Evolutionary conservation across 345 rosid species (phyloP), one percentile per base, ranked within the genome.

Genomic region (Salix viminalis): DNA sequence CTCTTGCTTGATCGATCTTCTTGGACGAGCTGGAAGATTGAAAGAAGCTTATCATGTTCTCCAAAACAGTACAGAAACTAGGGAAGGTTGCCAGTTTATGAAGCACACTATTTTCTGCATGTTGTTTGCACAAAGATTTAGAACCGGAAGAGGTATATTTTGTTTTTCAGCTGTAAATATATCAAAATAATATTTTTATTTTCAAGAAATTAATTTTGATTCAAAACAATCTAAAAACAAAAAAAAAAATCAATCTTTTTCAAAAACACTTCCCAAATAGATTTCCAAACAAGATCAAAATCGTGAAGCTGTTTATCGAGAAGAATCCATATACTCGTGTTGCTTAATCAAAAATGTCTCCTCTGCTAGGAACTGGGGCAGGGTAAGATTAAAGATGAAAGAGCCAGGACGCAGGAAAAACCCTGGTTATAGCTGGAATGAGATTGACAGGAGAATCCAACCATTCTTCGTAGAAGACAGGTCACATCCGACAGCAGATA

Each of bases 371-470:
- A 82, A 85, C 75, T 91, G 97, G 97, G 88, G 89, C 2, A 71
- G 73, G 71, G 86, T 88, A 75, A 90, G 96, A 70, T 32, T 70
- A 58, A 90, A 86, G 82, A 88, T 89, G 89, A 87, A 85, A 80
- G 88, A 87, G 79, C 71, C 87, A 54, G 87, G 92, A 14, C 37
- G 89, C 81, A 89, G 21, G 81, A 90, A 90, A 87, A 90, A 81
- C 67, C 93, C 93, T 1, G 92, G 94, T 8, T 91, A 91, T 76
- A 89, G 96, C 76, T 93, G 96, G 93, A 89, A 90, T 69, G 96
- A 91, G 86, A 85, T 91, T 73, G 84, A 85, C 65, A 76, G 79
- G 79, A 86, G 39, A 78, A 84, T 88, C 69, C 86, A 84, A 3
- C 79, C 85, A 36, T 93, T 93, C 80, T 84, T 83, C 26, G 81